phyloP scores from a whole-genome alignment of 768 basidiomycete genomes.

The Podaxis sp. region DNA sequence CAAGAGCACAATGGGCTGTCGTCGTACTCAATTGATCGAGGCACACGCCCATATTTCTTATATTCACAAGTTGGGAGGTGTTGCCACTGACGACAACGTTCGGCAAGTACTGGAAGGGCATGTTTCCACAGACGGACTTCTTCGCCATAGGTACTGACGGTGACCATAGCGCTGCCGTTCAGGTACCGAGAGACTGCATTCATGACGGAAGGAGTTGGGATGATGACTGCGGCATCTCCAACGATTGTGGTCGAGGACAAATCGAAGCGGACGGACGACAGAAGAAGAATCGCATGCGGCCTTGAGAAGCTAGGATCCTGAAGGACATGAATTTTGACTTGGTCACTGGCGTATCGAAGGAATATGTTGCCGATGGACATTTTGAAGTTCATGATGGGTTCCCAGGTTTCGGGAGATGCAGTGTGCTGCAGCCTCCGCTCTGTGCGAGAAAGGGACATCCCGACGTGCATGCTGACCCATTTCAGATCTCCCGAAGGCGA shows the following conservation, averaged over 20 bases:
- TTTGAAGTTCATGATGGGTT: constrained; percentile 22
- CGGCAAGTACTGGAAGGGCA: constrained; percentile 47
- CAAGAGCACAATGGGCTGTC: constrained; percentile 50
- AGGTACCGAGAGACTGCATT: constrained; percentile 16
- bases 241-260: constrained; percentile 47
- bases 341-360: constrained; percentile 10
- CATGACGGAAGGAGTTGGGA: constrained; percentile 26
- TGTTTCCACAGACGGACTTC: constrained; percentile 48
- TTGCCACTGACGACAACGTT: constrained; percentile 53
- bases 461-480: constrained; percentile 26
- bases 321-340: background rate
- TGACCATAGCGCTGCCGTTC: constrained; percentile 9
- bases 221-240: constrained; percentile 46
- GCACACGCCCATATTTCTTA: constrained; percentile 27
- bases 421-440: constrained; percentile 16
- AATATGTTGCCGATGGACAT: constrained; percentile 21
- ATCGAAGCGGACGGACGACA: constrained; percentile 47
- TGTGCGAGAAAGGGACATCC: constrained; percentile 19
- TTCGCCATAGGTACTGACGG: constrained; percentile 23
- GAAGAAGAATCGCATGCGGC: constrained; percentile 42
- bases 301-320: background rate
- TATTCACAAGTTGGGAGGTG: constrained; percentile 51
- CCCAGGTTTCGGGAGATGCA: constrained; percentile 7
- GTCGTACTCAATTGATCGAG: constrained; percentile 34
- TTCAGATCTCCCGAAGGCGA: constrained; percentile 10